These are phyloP conservation scores for Coemansia sp. DNA, from an alignment of 192 early-diverging fungal genomes.

Conservation along the genomic window DNA sequence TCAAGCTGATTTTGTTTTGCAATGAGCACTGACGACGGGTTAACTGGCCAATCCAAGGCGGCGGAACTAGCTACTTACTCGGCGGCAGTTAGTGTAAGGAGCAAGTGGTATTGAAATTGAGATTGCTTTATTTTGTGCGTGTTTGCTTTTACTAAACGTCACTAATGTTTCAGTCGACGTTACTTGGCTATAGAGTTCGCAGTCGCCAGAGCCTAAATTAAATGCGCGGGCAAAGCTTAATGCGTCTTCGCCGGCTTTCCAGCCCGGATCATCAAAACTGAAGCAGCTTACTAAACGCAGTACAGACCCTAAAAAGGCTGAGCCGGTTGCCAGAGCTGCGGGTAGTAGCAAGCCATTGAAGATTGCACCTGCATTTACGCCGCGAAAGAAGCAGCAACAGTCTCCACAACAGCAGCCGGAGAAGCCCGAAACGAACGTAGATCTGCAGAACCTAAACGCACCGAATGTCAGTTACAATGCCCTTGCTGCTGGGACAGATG, in stretches of 20 bases:
- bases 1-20: too few species aligned
- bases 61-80: too few species aligned
- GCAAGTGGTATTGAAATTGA: too few species aligned
- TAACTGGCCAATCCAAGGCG: too few species aligned
- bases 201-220: conserved; percentile 7
- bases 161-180: too few species aligned
- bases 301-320: neutral
- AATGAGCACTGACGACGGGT: neutral
- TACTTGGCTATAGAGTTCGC: conserved; percentile 3
- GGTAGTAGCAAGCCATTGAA: conserved; percentile 8
- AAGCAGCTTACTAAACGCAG: conserved; percentile 1
- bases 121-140: too few species aligned
- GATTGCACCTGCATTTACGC: conserved; percentile 33
- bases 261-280: conserved; percentile 22
- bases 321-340: neutral
- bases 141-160: too few species aligned
- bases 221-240: conserved; percentile 22
- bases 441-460: neutral
- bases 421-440: neutral
- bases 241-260: conserved; percentile 48
- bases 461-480: neutral
- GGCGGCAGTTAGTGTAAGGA: too few species aligned
- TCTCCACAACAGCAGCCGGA: conserved; percentile 1
- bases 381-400: conserved; percentile 17
- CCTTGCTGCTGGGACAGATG: neutral